Evolutionary conservation across 2,329 filamentous ascomycete species (phyloP), one percentile per base, ranked within the genome.

Genomic region (Ophiostoma triangulosporum): DNA sequence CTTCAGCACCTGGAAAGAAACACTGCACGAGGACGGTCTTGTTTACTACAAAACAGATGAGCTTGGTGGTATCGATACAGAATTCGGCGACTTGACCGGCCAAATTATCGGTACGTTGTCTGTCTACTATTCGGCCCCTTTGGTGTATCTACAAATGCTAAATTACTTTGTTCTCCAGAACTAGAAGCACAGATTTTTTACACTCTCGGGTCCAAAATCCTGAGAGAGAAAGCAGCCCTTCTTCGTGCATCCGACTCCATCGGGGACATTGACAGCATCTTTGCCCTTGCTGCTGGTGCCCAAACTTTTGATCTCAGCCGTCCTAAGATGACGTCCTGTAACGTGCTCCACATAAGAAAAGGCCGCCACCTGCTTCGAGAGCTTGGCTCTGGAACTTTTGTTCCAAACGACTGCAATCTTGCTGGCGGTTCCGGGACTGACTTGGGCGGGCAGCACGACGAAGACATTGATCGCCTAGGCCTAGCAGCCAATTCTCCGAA

Each of bases 301-400:
- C 76, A 74, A 49, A 80, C 81, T 54, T 88, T 95, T 64, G 80
- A 80, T 8, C 81, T 93, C 65, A 71, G 70, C 27, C 73, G 77
- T 38, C 93, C 93, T 2, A 70, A 69, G 9, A 80, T 98, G 66
- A 86, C 81, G 0, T 65, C 72, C 14, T 71, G 79, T 17, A 95
- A 90, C 61, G 64, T 85, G 7, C 74, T 97, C 56, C 69, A 76
- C 4, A 90, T 98, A 52, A 71, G 77, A 61, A 80, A 75, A n/a
- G 93, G 93, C 3, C 80, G 89, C 0, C 91, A 97, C 66, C 80
- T 88, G 6, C 72, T 98, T 1, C 90, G 96, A 66, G 90, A 97
- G 63, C 74, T 90, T 12, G 83, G 84, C 0, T 84, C 94, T 0
- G 73, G 86, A 0, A 80, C 81, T 0, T 97, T 88, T 63, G 82